phyloP scores from a whole-genome alignment of 2,329 filamentous ascomycete species.

The Xylaria digitata region DNA sequence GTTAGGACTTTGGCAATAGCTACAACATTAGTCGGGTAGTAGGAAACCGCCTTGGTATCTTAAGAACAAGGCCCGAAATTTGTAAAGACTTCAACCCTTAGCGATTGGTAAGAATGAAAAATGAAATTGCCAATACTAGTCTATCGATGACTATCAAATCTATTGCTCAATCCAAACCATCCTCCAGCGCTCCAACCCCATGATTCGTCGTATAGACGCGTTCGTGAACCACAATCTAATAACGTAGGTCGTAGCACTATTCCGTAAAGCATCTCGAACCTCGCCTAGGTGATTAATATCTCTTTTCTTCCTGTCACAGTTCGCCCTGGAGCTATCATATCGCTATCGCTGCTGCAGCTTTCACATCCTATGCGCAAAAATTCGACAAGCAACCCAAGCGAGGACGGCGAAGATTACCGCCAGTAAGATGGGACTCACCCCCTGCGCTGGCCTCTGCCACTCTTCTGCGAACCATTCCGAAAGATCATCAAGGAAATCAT shows the following conservation, averaged over 20 bases:
- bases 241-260: not conserved
- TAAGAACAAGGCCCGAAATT: no score
- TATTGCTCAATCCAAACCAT: not conserved
- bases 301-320: not conserved
- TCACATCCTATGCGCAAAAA: no score
- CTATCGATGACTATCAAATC: not conserved
- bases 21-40: no score
- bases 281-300: not conserved
- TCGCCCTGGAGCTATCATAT: not conserved
- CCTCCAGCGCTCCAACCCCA: not conserved
- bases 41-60: no score
- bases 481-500: conserved; percentile 10
- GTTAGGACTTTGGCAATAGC: no score
- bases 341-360: no score
- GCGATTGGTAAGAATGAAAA: not conserved
- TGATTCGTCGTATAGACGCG: not conserved
- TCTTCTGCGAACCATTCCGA: conserved; percentile 35
- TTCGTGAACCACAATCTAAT: not conserved
- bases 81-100: no score
- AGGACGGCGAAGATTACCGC: not conserved
- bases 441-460: conserved; percentile 20
- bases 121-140: not conserved
- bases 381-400: no score
- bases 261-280: not conserved
- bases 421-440: not conserved